A percentile compares a stretch with the other conserved stretches of the same genome.
Evolutionary conservation across 441 rosid genomes (phyloP).

Genomic region (Gossypium trilobum): DNA sequence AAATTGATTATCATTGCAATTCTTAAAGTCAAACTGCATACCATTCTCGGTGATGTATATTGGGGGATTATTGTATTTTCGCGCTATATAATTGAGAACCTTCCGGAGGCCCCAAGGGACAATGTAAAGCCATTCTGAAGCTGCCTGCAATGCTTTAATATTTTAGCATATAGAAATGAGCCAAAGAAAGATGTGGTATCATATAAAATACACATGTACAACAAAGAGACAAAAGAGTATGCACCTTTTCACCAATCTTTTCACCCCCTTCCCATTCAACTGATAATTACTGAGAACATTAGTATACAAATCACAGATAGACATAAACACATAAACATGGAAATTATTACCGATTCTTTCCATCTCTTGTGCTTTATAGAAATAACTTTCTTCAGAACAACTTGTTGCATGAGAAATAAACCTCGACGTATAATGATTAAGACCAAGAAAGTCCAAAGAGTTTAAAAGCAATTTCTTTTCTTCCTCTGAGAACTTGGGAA

Average conservation of each 20-base stretch:
- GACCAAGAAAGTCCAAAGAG: conserved; percentile 49
- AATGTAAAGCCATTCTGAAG: conserved; percentile 58
- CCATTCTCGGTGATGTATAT: conserved; percentile 60
- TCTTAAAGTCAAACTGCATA: conserved; percentile 16
- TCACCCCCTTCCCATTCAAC: conserved; percentile 60
- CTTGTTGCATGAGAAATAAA: conserved; percentile 35
- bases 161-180: conserved; percentile 12
- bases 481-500: conserved; percentile 51
- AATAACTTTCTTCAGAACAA: conserved; percentile 24
- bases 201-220: neutral
- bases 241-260: conserved; percentile 54
- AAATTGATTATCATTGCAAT: neutral
- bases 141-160: conserved; percentile 42
- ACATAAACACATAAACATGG: neutral
- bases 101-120: conserved; percentile 66
- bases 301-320: neutral
- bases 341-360: conserved; percentile 36
- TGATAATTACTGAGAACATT: conserved; percentile 20
- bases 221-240: neutral
- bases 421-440: conserved; percentile 61
- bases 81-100: conserved; percentile 37
- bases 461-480: conserved; percentile 36
- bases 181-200: neutral
- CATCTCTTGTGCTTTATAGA: conserved; percentile 38
- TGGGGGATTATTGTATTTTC: conserved; percentile 37